Base-by-base conservation (phyloP, 768 basidiomycete species). In the Phanerochaete sordida region DNA sequence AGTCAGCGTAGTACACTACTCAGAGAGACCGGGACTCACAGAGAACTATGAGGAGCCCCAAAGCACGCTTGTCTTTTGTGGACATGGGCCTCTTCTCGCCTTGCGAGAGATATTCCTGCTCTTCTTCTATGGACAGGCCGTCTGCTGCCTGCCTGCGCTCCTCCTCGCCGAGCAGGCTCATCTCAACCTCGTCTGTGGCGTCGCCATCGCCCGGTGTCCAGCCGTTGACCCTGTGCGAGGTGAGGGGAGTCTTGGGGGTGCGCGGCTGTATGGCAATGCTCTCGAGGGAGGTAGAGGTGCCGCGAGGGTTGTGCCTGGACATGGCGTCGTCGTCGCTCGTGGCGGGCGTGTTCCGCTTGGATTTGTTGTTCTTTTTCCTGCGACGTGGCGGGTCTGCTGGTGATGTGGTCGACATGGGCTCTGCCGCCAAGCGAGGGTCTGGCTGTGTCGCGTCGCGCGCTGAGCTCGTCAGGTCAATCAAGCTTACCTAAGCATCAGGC, bases 21-120 rank as follows among this genome's bases (percentile, higher is more conserved):
- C 31, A 9, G 16, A 23, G 16, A 28, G 9, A 33, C 15, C 5
- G 35, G 19, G 13, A 82, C 94, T 76, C 67, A 96, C 94, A 98
- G 52, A 98, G 79, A 66, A 94, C 77, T 72, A 93, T 88, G 33
- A 98, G 77, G 56, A 98, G 75, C 3, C 83, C 84, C 81, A 98
- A 93, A 51, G 88, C 91, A 66, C 84, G 79, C 73, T 89, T 90
- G 75, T 98, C 95, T 71, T 86, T 88, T 30, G 78, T 66, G 37
- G 87, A 88, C 64, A 92, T 79, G 26, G 80, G 68, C 53, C 83
- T 88, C 48, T 68, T 64, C 56, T 74, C 74, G 27, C 70, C 68
- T 49, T 64, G 66, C 47, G 72, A 68, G 30, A 67, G 68, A 44
- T 69, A 63, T 19, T 69, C 74, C 54, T 77, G 77, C 46, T 69